These are phyloP conservation scores for Alternaria tenuissima DNA, from an alignment of 2,329 filamentous ascomycete genomes.

Conservation along the genomic window DNA sequence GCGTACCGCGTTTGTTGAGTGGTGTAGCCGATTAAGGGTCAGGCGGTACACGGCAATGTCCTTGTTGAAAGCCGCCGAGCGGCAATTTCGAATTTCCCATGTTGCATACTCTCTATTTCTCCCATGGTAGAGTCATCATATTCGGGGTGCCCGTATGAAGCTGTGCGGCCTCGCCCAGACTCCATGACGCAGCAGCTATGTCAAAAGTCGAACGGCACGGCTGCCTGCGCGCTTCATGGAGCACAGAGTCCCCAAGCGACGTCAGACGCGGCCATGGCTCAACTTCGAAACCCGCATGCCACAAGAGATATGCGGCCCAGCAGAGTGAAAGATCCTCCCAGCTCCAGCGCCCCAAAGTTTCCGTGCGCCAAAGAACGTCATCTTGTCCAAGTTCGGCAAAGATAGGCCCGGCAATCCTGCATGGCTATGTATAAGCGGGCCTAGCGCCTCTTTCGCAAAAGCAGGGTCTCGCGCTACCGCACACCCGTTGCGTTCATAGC, in stretches of 20 bases:
- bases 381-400: slow-evolving; percentile 13
- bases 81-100: background rate
- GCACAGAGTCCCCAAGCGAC: slow-evolving; percentile 7
- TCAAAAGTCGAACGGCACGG: background rate
- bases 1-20: slow-evolving; percentile 4
- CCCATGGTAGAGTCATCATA: background rate
- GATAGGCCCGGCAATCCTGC: slow-evolving; percentile 17
- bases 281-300: slow-evolving; percentile 11
- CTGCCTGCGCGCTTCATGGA: background rate
- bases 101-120: background rate
- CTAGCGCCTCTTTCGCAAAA: slow-evolving; percentile 16
- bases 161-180: background rate
- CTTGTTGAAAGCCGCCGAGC: slow-evolving; percentile 6
- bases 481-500: slow-evolving; percentile 25
- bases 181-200: slow-evolving; percentile 7
- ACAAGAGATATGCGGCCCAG: slow-evolving; percentile 18
- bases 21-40: slow-evolving; percentile 11
- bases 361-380: slow-evolving; percentile 28
- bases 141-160: background rate
- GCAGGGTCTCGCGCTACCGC: slow-evolving; percentile 24
- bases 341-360: slow-evolving; percentile 7
- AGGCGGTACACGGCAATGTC: slow-evolving; percentile 3
- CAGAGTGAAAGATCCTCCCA: slow-evolving; percentile 20
- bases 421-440: slow-evolving; percentile 4
- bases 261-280: slow-evolving; percentile 7